Percentiles rank a stretch among this genome's conserved stretches.
These are phyloP conservation scores for Penicillium sp. DNA, from an alignment of 2,329 filamentous ascomycete genomes.

Conservation along the genomic window DNA sequence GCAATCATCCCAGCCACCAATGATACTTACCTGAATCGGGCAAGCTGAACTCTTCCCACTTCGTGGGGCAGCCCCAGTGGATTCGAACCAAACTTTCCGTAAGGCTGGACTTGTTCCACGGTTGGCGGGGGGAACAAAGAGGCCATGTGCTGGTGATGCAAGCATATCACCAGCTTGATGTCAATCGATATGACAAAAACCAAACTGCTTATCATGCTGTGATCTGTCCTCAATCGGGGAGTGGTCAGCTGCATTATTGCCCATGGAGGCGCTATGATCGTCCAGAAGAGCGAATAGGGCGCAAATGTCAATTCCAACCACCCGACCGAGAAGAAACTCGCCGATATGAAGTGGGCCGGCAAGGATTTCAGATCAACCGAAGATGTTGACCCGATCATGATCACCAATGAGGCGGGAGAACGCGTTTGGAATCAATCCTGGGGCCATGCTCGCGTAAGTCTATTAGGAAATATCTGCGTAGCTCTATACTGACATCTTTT, in stretches of 20 bases:
- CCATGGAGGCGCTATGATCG: background rate
- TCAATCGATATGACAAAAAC: background rate
- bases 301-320: conserved; percentile 9
- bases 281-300: conserved; percentile 2
- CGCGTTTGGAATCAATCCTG: conserved; percentile 10
- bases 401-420: conserved; percentile 3
- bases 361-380: conserved; percentile 15
- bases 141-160: background rate
- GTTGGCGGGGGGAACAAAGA: background rate
- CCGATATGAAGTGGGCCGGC: conserved; percentile 8
- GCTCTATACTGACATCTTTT: background rate
- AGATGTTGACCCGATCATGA: conserved; percentile 14
- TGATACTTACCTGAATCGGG: background rate
- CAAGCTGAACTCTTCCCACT: background rate
- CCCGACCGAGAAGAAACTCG: conserved; percentile 10
- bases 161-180: background rate
- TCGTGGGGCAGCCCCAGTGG: conserved; percentile 3
- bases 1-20: conserved; percentile 2
- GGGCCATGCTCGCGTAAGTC: conserved; percentile 13
- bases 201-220: background rate
- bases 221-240: background rate
- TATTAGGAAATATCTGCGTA: background rate
- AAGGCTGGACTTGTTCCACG: background rate
- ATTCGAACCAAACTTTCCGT: background rate
- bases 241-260: background rate